A percentile compares a stretch with the other conserved stretches of the same genome.
Evolutionary conservation across 208 protist species (phyloP).

Genomic region (Angomonas deanei): DNA sequence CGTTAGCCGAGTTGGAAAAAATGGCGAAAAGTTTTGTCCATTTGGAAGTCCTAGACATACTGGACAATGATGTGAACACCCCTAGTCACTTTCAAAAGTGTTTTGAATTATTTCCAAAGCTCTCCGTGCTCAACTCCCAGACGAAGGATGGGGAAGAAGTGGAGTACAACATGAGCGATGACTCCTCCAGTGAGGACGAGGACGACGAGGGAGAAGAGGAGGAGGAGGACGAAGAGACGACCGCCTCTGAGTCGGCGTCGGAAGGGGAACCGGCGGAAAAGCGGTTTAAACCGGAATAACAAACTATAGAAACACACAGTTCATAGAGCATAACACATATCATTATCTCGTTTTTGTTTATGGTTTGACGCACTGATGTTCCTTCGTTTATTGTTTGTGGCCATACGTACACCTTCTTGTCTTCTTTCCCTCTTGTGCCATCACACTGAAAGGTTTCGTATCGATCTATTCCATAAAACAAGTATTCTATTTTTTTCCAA

Average conservation of each 20-base stretch:
- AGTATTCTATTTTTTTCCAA: neutral
- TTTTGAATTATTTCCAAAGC: constrained; percentile 48
- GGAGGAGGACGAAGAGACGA: constrained; percentile 8
- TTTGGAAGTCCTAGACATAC: constrained; percentile 62
- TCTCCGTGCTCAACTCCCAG: constrained; percentile 48
- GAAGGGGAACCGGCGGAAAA: neutral
- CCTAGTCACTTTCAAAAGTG: constrained; percentile 28
- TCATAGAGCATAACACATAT: neutral
- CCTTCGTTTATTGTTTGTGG: neutral
- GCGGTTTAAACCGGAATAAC: neutral
- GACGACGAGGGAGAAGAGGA: constrained; percentile 22
- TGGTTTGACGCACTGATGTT: neutral
- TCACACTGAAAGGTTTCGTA: no score
- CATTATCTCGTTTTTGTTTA: neutral
- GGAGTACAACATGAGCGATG: constrained; percentile 19
- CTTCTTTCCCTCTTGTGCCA: neutral
- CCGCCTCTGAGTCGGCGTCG: neutral
- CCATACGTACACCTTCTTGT: neutral
- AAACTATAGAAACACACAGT: neutral
- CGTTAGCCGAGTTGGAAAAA: constrained; percentile 43
- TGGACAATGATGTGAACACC: constrained; percentile 52
- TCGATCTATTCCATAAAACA: no score
- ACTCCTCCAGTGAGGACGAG: constrained; percentile 16
- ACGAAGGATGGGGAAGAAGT: constrained; percentile 51
- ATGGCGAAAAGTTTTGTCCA: constrained; percentile 46